Conservation (phyloP, 2,329 filamentous ascomycete genomes). For the Phialophora chinensis region DNA sequence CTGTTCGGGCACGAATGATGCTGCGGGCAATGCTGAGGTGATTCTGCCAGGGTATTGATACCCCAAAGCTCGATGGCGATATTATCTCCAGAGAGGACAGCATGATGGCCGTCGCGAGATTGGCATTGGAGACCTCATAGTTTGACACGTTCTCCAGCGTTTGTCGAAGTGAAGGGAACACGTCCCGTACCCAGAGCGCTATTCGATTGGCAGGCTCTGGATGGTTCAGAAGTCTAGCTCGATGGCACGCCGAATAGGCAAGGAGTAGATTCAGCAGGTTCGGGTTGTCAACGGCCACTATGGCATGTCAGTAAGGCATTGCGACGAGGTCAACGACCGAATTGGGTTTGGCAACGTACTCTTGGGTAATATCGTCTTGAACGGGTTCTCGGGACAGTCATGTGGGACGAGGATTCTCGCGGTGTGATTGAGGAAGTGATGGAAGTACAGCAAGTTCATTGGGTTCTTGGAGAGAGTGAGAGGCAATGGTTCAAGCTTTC, state of each 20-base stretch:
- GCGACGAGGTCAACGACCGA: slow-evolving; percentile 16
- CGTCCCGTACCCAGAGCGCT: slow-evolving; percentile 77
- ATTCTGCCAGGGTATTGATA: slow-evolving; percentile 79
- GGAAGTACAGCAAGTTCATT: slow-evolving; percentile 79
- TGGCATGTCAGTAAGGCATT: slow-evolving; percentile 58
- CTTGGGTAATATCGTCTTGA: slow-evolving; percentile 65
- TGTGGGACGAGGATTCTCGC: slow-evolving; percentile 69
- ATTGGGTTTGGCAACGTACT: slow-evolving; percentile 54
- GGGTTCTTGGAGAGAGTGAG: slow-evolving; percentile 68
- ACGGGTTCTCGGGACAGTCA: slow-evolving; percentile 66
- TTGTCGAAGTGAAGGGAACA: slow-evolving; percentile 68
- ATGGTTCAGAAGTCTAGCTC: slow-evolving; percentile 74
- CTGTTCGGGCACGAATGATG: slow-evolving; percentile 72
- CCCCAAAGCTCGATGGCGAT: slow-evolving; percentile 78
- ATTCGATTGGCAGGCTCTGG: slow-evolving; percentile 78
- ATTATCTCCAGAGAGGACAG: slow-evolving; percentile 83
- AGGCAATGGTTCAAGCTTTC: slow-evolving; percentile 63
- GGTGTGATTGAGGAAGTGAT: slow-evolving; percentile 80
- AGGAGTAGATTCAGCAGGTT: slow-evolving; percentile 78
- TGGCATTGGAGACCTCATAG: slow-evolving; percentile 72
- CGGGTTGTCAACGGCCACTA: slow-evolving; percentile 51
- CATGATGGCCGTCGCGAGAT: slow-evolving; percentile 83
- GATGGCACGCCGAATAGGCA: slow-evolving; percentile 83
- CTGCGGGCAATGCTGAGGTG: slow-evolving; percentile 77
- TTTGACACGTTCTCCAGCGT: slow-evolving; percentile 73